Conservation (phyloP, 2,329 filamentous ascomycete species). For the Neoscytalidium dimidiatum region DNA sequence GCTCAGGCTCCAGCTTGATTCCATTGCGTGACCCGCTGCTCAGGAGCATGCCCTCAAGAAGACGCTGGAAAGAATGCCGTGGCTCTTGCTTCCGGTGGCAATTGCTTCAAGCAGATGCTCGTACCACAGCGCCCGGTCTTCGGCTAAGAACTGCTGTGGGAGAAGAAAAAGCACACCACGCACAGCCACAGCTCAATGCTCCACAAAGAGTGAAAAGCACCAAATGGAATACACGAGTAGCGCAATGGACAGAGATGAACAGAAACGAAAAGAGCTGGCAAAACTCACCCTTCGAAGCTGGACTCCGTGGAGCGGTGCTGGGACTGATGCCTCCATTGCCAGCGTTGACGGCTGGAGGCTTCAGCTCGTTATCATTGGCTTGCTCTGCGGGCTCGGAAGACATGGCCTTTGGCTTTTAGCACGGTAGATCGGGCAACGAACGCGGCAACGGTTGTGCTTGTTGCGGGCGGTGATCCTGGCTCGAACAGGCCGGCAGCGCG, state of each 20-base stretch:
- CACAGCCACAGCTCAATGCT: not conserved
- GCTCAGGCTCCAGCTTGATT: not conserved
- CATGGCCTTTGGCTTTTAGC: conserved; percentile 8
- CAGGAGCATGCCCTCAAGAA: not conserved
- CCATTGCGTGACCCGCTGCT: not conserved
- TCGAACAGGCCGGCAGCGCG: not conserved
- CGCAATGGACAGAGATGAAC: not conserved
- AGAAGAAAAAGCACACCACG: not conserved
- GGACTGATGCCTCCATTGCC: not conserved
- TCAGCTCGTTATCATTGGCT: conserved; percentile 6
- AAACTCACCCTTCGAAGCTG: conserved; percentile 12
- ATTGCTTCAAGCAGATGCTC: not conserved
- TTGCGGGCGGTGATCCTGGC: conserved; percentile 1
- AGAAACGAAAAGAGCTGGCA: not conserved
- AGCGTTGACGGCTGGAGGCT: not conserved
- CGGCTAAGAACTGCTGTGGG: not conserved
- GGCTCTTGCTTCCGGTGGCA: not conserved
- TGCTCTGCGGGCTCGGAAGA: conserved; percentile 9
- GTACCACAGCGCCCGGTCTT: not conserved
- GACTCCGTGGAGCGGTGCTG: not conserved
- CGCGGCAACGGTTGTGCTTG: not conserved
- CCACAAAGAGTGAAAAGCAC: not conserved
- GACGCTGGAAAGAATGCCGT: not conserved
- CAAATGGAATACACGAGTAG: not conserved
- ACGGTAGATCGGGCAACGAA: conserved; percentile 14